Base-by-base conservation (phyloP, 768 basidiomycete genomes). In the Lactarius tabidus region DNA sequence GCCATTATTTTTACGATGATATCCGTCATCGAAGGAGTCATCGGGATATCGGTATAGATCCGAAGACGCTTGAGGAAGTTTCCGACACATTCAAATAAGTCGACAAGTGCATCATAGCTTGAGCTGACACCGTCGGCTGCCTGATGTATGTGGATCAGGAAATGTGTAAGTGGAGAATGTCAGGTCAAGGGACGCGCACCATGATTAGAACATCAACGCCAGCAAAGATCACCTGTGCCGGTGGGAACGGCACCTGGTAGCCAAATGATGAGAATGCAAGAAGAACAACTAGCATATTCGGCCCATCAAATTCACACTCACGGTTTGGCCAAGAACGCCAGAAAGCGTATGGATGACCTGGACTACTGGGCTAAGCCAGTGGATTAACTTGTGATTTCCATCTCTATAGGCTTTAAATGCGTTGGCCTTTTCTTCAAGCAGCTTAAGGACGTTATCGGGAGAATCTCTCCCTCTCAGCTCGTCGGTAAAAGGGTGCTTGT, bases 351-450 rank as follows among this genome's bases (percentile, higher is more conserved):
- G 43, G 9, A 23, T 23, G 43, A 12, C 28, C 15, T 8, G 28
- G 1, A 17, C 28, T 18, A 28, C 20, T 12, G 28, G 26, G 53
- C 31, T 33, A 10, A 45, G 43, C 20, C 43, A 45, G n/a, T 45
- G 4, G n/a, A 45, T 45, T n/a, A 45, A 45, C 9, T 54, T 31
- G 28, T 20, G 53, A 28, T 17, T 28, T 54, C 28, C 53, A 28
- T 33, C 31, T 17, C 43, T 20, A 45, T 28, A 54, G 53, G 9
- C 53, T 17, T 28, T 4, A n/a, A n/a, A n/a, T n/a, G n/a, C n/a
- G n/a, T n/a, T n/a, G n/a, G 43, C 26, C 43, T 56, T 53, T 6
- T 35, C 36, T 45, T 62, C n/a, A 20, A 62, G 54, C 9, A 62
- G 7, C 4, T 26, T 33, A 10, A 39, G 39, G 10, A 62, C 53